Evolutionary conservation across 2,329 filamentous ascomycete genomes (phyloP).

Genomic region (Didymella keratinophila): DNA sequence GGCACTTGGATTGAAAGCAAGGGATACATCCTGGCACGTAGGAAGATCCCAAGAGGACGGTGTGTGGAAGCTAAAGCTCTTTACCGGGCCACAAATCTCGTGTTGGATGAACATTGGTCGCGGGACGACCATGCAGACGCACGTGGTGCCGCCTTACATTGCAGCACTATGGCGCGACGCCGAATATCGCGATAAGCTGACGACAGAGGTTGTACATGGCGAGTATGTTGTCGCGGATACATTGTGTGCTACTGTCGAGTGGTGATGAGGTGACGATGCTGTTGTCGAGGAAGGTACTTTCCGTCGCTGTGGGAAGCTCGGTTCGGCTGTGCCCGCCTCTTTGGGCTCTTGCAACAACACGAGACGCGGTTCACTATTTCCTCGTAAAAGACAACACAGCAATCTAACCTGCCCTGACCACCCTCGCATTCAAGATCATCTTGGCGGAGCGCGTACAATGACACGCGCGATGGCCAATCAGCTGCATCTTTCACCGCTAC

Average conservation of each 20-base stretch:
- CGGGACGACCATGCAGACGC: slow-evolving; percentile 19
- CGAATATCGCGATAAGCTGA: slow-evolving; percentile 39
- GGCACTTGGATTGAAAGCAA: slow-evolving; percentile 18
- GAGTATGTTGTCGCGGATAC: slow-evolving; percentile 17
- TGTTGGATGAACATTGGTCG: slow-evolving; percentile 31
- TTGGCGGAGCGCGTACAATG: slow-evolving; percentile 21
- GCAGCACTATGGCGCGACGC: slow-evolving; percentile 26
- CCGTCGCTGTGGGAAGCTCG: background rate
- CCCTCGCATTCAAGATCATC: slow-evolving; percentile 16
- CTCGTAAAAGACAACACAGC: slow-evolving; percentile 16
- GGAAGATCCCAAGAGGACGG: slow-evolving; percentile 28
- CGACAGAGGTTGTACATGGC: slow-evolving; percentile 18
- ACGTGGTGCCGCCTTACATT: slow-evolving; percentile 25
- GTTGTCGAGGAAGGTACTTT: background rate
- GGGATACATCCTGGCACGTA: slow-evolving; percentile 21
- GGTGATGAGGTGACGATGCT: background rate
- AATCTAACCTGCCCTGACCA: slow-evolving; percentile 22
- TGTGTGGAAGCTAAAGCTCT: slow-evolving; percentile 28
- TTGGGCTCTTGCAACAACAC: slow-evolving; percentile 6
- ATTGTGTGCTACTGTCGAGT: slow-evolving; percentile 8
- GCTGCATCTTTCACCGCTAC: slow-evolving; percentile 41
- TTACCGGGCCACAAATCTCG: slow-evolving; percentile 20
- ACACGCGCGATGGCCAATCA: slow-evolving; percentile 34
- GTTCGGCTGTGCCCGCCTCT: slow-evolving; percentile 7
- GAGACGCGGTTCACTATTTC: slow-evolving; percentile 1